Percentiles rank a stretch among this genome's conserved stretches.
Conservation (phyloP, 371 early-diverging fungal species). For the Parasitella parasitica region DNA sequence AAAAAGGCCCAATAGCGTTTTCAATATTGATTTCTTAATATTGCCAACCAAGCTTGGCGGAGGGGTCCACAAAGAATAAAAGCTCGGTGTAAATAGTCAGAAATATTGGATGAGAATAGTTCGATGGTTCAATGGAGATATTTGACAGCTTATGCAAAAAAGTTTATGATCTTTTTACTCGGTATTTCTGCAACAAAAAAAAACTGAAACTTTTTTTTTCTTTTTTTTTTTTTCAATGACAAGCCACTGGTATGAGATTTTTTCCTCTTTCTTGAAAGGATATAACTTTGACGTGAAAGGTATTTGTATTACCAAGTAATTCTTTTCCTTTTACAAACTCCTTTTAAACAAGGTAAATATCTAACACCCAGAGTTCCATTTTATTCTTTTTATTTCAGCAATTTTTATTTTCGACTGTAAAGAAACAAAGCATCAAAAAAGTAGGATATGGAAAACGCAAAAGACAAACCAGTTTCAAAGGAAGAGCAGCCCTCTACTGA, state of each 20-base stretch:
- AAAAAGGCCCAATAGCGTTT: too few species aligned
- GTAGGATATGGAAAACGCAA: slow-evolving; percentile 17
- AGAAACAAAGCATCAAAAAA: too few species aligned
- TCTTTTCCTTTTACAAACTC: slow-evolving; percentile 19
- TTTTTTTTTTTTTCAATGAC: too few species aligned
- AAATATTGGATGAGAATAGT: too few species aligned
- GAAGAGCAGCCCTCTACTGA: slow-evolving; percentile 12
- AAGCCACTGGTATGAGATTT: slow-evolving; percentile 8
- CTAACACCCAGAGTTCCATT: slow-evolving; percentile 3
- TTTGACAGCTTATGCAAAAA: too few species aligned
- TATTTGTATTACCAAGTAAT: slow-evolving; percentile 17
- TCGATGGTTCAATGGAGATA: too few species aligned
- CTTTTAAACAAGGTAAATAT: slow-evolving; percentile 15
- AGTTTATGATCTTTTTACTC: neutral
- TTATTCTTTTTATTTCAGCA: neutral
- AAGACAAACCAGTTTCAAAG: slow-evolving; percentile 13
- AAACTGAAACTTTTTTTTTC: slow-evolving; percentile 6
- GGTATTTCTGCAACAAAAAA: neutral
- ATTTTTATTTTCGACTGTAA: too few species aligned
- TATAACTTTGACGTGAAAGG: slow-evolving; percentile 18
- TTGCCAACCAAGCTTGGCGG: too few species aligned
- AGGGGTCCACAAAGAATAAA: too few species aligned
- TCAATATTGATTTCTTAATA: too few species aligned
- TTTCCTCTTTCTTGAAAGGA: neutral
- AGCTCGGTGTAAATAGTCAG: too few species aligned